Base-by-base conservation (phyloP, 164 flowering plant genomes). In the Vitis labrusca region DNA sequence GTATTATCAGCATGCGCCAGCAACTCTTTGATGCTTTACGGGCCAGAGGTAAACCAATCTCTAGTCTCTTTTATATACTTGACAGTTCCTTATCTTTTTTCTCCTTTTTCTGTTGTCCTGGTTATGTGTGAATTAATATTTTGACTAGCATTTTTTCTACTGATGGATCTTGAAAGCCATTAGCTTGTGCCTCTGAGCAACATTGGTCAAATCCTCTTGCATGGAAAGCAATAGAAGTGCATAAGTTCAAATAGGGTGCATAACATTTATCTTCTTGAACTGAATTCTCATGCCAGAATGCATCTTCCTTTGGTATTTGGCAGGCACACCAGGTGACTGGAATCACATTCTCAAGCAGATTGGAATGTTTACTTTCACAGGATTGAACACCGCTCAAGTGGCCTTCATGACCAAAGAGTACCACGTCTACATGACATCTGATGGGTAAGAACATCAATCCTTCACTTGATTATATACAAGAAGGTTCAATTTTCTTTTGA, bases 261-360 rank as follows among this genome's bases (percentile, higher is more conserved):
- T 37, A 37, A 37, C 44, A 6, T 37, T 37, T 6, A 37, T 37
- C 44, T 37, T 37, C 44, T 37, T 51, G 58, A 13, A 8, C 1
- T 17, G 7, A 11, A 16, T 5, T 16, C 14, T 32, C 16, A 12
- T 50, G 23, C 9, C 52, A 0, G 13, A 17, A 8, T 14, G 29
- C 16, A 15, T 49, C 15, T 16, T 47, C 19, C 7, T 19, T 62
- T 44, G 19, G 63, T 50, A 23, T 57, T 77, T 75, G 65, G 65
- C 83, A 94, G 98, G 91, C 19, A 94, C 99, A 59, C 97, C 98
- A 13, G 99, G 99, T 66, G 97, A 96, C 70, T 96, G 99, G 99
- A 96, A 93, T 78, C 99, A 96, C 83, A 96, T 96, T 62, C 80
- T 92, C 71, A 96, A 93, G 83, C 99, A 96, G 80, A 93, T 96